Conservation (phyloP, 495 filamentous ascomycete genomes). For the Hypomontagnella monticulosa region DNA sequence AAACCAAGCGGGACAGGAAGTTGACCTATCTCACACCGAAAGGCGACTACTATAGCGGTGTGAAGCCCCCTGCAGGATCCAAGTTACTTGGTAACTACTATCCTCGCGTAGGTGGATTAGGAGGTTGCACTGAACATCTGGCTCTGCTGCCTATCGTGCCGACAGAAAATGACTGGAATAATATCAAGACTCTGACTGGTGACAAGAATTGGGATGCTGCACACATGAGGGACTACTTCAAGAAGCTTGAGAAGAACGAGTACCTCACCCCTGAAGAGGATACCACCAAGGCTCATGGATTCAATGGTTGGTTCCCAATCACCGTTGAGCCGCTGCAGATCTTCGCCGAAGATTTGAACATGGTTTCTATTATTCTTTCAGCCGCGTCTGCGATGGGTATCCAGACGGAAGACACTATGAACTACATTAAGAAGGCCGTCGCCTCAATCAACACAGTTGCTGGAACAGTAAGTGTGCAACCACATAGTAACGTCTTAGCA, state of each 20-base stretch:
- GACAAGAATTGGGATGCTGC: slow-evolving; percentile 57
- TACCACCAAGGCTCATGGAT: slow-evolving; percentile 60
- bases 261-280: slow-evolving; percentile 52
- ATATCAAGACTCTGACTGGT: slow-evolving; percentile 59
- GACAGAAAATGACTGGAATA: slow-evolving; percentile 57
- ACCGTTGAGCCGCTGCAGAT: slow-evolving; percentile 58
- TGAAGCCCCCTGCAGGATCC: slow-evolving; percentile 53
- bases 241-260: slow-evolving; percentile 62
- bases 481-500: neutral
- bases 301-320: slow-evolving; percentile 65
- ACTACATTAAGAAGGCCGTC: slow-evolving; percentile 5
- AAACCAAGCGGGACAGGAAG: slow-evolving; percentile 53
- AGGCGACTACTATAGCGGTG: slow-evolving; percentile 49
- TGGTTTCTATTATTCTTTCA: slow-evolving; percentile 60
- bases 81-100: slow-evolving; percentile 58
- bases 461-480: slow-evolving; percentile 8
- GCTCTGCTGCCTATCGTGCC: slow-evolving; percentile 57
- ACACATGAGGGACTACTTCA: slow-evolving; percentile 62
- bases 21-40: slow-evolving; percentile 50
- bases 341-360: slow-evolving; percentile 60
- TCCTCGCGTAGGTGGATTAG: slow-evolving; percentile 58
- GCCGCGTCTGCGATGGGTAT: slow-evolving; percentile 64
- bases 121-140: slow-evolving; percentile 63
- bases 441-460: slow-evolving; percentile 1
- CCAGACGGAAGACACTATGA: slow-evolving; percentile 12